phyloP scores from a whole-genome alignment of 257 asterid genomes.

The Solanum peruvianum region DNA sequence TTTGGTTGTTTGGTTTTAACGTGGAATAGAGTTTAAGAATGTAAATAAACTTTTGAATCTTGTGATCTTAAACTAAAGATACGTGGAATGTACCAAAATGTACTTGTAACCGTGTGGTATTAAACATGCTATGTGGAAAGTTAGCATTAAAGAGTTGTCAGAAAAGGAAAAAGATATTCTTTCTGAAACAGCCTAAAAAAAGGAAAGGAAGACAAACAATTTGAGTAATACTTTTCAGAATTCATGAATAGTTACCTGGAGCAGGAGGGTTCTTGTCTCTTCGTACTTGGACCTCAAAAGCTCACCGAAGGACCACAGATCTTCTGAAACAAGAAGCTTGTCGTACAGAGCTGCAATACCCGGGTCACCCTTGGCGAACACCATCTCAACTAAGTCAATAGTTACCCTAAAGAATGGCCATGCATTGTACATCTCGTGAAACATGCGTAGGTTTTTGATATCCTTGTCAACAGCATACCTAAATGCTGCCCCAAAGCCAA shows the following conservation, averaged over 20 bases:
- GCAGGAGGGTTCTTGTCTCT: conserved; percentile 29
- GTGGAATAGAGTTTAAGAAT: neutral
- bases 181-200: neutral
- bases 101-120: neutral
- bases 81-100: neutral
- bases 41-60: neutral
- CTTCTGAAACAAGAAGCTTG: conserved; percentile 40
- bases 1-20: neutral
- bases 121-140: neutral
- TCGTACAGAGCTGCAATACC: conserved; percentile 38
- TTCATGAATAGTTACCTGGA: conserved; percentile 18
- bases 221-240: neutral
- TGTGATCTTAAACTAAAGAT: neutral
- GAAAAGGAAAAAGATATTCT: neutral
- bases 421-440: conserved; percentile 36
- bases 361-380: conserved; percentile 47
- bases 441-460: conserved; percentile 25
- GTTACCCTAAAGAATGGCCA: conserved; percentile 57
- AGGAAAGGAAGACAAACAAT: neutral
- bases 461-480: conserved; percentile 32
- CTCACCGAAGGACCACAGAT: conserved; percentile 29
- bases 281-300: conserved; percentile 28
- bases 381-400: conserved; percentile 44
- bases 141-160: neutral
- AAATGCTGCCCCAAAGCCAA: conserved; percentile 47